Conservation (phyloP, 2,329 filamentous ascomycete species). For the Helminthosporium solani region DNA sequence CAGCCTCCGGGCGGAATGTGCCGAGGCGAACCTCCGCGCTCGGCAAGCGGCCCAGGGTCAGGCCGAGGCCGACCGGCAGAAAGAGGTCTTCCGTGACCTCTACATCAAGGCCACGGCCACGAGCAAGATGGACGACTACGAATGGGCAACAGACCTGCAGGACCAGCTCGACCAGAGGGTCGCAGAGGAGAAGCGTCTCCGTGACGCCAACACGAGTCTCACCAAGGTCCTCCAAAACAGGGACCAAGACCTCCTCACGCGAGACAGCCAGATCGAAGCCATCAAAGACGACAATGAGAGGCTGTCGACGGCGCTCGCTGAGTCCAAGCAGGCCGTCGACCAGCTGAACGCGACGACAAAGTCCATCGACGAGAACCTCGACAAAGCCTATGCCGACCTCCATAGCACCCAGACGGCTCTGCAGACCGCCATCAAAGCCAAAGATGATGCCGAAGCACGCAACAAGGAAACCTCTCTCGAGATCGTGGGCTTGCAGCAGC, state of each 20-base stretch:
- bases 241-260: not conserved
- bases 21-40: no score
- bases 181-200: not conserved
- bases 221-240: not conserved
- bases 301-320: not conserved
- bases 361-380: conserved; percentile 2
- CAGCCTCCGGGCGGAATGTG: no score
- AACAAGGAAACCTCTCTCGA: conserved; percentile 8
- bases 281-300: not conserved
- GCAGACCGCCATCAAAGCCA: conserved; percentile 4
- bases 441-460: conserved; percentile 6
- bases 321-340: conserved; percentile 1
- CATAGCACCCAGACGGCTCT: not conserved
- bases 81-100: no score
- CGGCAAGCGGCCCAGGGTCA: no score
- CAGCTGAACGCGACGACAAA: conserved; percentile 3
- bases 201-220: not conserved
- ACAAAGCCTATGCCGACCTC: conserved; percentile 12
- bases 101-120: not conserved
- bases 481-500: conserved; percentile 12
- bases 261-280: conserved; percentile 2
- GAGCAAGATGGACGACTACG: not conserved
- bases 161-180: not conserved
- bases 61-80: no score
- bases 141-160: not conserved